These are phyloP conservation scores for Raphidocelis subcapitata DNA, from an alignment of 139 green algal species.

Conservation along the genomic window DNA sequence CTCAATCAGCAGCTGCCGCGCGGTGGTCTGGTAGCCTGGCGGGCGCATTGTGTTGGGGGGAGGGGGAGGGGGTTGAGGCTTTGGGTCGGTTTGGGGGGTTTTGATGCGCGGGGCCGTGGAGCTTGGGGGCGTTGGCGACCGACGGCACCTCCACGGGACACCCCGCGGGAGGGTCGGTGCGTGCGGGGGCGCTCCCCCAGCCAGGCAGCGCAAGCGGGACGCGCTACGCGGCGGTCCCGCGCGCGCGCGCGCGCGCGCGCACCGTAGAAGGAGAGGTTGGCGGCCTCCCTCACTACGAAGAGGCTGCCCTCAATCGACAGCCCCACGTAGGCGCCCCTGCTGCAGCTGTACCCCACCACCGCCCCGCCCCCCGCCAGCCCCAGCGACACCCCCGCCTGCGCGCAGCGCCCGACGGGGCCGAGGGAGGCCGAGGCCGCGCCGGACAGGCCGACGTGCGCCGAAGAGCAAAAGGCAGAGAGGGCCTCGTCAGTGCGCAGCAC, in stretches of 20 bases:
- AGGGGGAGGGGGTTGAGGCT: neutral
- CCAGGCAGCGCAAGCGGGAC: neutral
- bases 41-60: neutral
- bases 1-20: constrained; percentile 58
- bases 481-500: constrained; percentile 43
- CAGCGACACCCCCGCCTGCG: constrained; percentile 45
- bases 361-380: constrained; percentile 27
- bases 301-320: constrained; percentile 53
- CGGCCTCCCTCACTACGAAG: constrained; percentile 22
- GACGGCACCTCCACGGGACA: too few relatives aligned
- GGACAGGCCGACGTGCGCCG: constrained; percentile 47
- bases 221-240: neutral
- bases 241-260: too few relatives aligned
- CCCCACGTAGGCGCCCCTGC: constrained; percentile 59
- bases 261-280: constrained; percentile 61
- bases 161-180: too few relatives aligned
- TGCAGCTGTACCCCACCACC: constrained; percentile 49
- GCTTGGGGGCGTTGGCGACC: too few relatives aligned
- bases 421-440: constrained; percentile 44
- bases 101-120: too few relatives aligned
- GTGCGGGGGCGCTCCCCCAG: too few relatives aligned
- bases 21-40: constrained; percentile 38
- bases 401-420: constrained; percentile 57
- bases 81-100: too few relatives aligned
- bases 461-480: constrained; percentile 43